phyloP scores from a whole-genome alignment of 2,329 filamentous ascomycete genomes.

The Penicillium carneum region DNA sequence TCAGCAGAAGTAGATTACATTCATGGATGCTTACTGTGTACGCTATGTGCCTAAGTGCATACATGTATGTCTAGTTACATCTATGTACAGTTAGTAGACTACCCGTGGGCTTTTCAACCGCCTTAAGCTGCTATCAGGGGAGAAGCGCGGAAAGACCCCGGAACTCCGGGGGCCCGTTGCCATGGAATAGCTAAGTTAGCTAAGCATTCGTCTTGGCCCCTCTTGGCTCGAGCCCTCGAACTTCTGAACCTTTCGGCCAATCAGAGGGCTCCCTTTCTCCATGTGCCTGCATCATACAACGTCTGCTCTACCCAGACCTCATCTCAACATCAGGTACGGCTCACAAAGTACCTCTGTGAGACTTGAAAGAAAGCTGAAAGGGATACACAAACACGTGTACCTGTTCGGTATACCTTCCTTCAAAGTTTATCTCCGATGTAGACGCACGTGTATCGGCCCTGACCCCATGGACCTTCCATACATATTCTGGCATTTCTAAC shows the following conservation, averaged over 20 bases:
- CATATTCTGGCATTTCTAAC: not conserved
- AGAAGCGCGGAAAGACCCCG: too few relatives aligned
- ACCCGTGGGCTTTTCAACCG: not conserved
- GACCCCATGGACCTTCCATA: not conserved
- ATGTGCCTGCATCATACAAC: slow-evolving; percentile 8
- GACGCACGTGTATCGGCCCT: slow-evolving; percentile 2
- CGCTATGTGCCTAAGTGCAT: too few relatives aligned
- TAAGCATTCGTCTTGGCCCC: slow-evolving; percentile 7
- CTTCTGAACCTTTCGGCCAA: not conserved
- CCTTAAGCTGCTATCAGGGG: not conserved
- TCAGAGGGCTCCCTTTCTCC: not conserved
- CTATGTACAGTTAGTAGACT: not conserved
- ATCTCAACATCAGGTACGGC: not conserved
- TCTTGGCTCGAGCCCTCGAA: not conserved
- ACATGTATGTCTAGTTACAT: not conserved
- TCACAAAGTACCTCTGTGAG: not conserved
- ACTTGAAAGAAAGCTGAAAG: not conserved
- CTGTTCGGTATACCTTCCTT: not conserved
- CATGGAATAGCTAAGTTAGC: not conserved
- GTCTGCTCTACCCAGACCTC: not conserved
- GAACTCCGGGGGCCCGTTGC: not conserved
- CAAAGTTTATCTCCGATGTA: not conserved
- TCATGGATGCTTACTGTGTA: not conserved
- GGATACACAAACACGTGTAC: not conserved
- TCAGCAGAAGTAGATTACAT: not conserved